Percentiles rank a stretch among this genome's conserved stretches.
Evolutionary conservation across 2,329 filamentous ascomycete species (phyloP).

Genomic region (Pseudocercospora crystallina): DNA sequence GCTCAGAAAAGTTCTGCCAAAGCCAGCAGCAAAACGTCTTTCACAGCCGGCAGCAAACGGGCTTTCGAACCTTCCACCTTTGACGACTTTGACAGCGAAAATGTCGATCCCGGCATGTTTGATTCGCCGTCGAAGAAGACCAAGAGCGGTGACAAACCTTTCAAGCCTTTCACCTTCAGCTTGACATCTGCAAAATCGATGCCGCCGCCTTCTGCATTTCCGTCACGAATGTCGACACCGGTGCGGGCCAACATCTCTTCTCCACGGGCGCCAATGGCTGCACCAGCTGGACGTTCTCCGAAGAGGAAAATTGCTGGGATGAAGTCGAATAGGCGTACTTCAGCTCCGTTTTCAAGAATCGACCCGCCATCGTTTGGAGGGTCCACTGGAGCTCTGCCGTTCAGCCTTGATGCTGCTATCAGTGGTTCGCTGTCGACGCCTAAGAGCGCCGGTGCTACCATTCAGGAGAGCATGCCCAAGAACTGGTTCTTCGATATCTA

Average conservation of each 20-base stretch:
- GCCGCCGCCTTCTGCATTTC: conserved; percentile 36
- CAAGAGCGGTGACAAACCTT: conserved; percentile 43
- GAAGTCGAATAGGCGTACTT: conserved; percentile 59
- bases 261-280: conserved; percentile 47
- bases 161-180: conserved; percentile 43
- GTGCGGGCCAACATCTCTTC: conserved; percentile 41
- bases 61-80: conserved; percentile 44
- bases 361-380: conserved; percentile 60
- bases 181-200: conserved; percentile 32
- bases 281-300: conserved; percentile 79
- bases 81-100: conserved; percentile 55
- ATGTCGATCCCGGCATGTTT: conserved; percentile 56
- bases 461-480: conserved; percentile 59
- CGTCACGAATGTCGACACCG: conserved; percentile 37
- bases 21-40: conserved; percentile 18
- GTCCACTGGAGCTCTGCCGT: conserved; percentile 56
- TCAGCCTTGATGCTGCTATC: conserved; percentile 81
- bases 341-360: conserved; percentile 65
- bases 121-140: conserved; percentile 55
- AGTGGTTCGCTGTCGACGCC: conserved; percentile 67
- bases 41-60: conserved; percentile 46
- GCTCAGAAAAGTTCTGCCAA: conserved; percentile 21
- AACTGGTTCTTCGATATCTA: conserved; percentile 92
- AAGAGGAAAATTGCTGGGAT: conserved; percentile 69
- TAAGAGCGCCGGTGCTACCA: conserved; percentile 46